Base-by-base conservation (phyloP, 192 early-diverging fungal genomes). In the Coemansia sp. region DNA sequence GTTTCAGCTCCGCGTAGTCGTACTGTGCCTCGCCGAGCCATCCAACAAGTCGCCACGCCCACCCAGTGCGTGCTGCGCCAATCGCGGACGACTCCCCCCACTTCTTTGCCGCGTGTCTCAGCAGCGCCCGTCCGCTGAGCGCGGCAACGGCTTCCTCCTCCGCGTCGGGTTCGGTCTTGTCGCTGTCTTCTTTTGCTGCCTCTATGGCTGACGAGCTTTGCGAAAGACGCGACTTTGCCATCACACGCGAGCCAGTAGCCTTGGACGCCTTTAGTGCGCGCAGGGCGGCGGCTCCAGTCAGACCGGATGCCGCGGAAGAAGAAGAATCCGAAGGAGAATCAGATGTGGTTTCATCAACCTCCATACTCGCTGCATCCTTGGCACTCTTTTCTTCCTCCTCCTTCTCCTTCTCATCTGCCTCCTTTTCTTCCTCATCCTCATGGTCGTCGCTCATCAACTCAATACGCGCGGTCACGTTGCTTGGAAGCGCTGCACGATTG, bases 21-120 rank as follows among this genome's bases (percentile, higher is more conserved):
- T 69, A 21, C 57, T 50, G 32, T 38, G 76, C 79, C 61, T 77
- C 79, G 38, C 62, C 2, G 13, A 84, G 56, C 84, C 84, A 83
- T 10, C 84, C 83, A 1, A 60, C 68, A 1, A 83, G 68, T 52
- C 40, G 61, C n/a, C 21, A 9, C 5, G 57, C 72, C 83, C 85
- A 84, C 38, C 47, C 39, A 4, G 53, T 41, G 40, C 66, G 58
- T 37, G 60, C 26, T 41, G 48, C 41, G 41, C 53, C 70, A 42
- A 67, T 64, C 2, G 8, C 15, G 13, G 65, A 26, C 18, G 2
- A 26, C 23, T 9, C 71, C 68, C 26, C 0, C 79, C 79, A 82
- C 11, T 52, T 62, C 16, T 71, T 74, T 61, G 75, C 68, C 54
- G 73, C 26, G 37, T 69, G 65, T 39, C 71, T 68, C 60, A 77